phyloP scores from a whole-genome alignment of 495 filamentous ascomycete species.

The Penicillium alfredii region DNA sequence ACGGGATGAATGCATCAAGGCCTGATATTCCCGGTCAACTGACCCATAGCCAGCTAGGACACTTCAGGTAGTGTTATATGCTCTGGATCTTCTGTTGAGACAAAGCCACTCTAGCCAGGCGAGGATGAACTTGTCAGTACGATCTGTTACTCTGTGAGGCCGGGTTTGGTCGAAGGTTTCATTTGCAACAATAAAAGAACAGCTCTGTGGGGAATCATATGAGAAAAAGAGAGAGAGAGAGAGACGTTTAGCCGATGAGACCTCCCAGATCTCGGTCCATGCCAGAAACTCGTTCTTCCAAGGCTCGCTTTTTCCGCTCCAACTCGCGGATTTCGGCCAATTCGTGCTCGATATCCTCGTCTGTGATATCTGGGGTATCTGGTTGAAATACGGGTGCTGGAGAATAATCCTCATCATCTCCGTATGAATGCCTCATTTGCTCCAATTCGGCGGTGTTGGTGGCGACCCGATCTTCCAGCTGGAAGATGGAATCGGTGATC shows the following conservation, averaged over 20 bases:
- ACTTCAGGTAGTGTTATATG: too few relatives aligned
- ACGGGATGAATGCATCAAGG: too few relatives aligned
- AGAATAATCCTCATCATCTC: constrained; percentile 32
- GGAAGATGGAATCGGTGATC: constrained; percentile 65
- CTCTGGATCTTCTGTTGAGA: too few relatives aligned
- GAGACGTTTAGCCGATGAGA: constrained; percentile 45
- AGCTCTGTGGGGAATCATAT: too few relatives aligned
- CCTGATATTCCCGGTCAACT: too few relatives aligned
- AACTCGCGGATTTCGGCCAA: constrained; percentile 95
- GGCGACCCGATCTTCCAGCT: constrained; percentile 73
- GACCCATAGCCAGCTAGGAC: too few relatives aligned
- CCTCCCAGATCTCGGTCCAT: constrained; percentile 79
- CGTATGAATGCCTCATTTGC: constrained; percentile 57
- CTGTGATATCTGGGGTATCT: constrained; percentile 40
- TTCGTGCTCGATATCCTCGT: constrained; percentile 77
- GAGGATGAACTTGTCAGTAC: too few relatives aligned
- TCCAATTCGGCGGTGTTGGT: constrained; percentile 71
- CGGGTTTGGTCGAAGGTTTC: too few relatives aligned
- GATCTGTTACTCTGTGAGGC: too few relatives aligned
- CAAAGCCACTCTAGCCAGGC: too few relatives aligned
- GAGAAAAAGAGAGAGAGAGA: too few relatives aligned
- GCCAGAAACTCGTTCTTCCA: constrained; percentile 72
- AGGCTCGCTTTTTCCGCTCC: constrained; percentile 74
- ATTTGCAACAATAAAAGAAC: too few relatives aligned
- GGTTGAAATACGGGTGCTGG: constrained; percentile 38